These are phyloP conservation scores for Saccharomyces pastorianus DNA, from an alignment of 1,139 yeast species.

Conservation along the genomic window DNA sequence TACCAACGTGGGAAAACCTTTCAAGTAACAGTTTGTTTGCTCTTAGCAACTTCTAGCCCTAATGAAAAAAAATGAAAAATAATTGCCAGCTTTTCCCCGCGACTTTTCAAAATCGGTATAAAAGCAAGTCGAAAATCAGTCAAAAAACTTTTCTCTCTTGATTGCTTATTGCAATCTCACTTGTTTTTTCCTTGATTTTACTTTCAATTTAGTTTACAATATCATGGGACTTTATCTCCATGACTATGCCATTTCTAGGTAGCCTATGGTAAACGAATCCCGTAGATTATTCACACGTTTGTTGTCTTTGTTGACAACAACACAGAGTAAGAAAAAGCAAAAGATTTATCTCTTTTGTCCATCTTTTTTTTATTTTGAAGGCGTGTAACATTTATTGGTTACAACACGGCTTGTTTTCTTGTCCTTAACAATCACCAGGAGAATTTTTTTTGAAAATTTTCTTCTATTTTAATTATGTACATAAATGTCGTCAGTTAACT, in stretches of 20 bases:
- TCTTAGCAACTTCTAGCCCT: neutral
- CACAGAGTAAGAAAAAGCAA: slow-evolving; percentile 23
- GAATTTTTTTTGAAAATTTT: neutral
- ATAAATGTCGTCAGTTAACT: slow-evolving; percentile 1
- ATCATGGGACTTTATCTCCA: slow-evolving; percentile 30
- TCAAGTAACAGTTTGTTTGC: neutral
- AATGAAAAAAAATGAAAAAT: neutral
- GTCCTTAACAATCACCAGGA: neutral
- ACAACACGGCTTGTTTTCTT: neutral
- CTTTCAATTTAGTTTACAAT: neutral
- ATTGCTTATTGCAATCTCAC: neutral
- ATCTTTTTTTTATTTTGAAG: slow-evolving; percentile 29
- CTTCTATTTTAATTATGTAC: neutral
- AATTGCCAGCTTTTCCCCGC: neutral
- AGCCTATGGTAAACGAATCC: slow-evolving; percentile 33
- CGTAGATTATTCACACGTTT: slow-evolving; percentile 21
- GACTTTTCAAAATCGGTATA: neutral
- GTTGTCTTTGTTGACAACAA: slow-evolving; percentile 8
- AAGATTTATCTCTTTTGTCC: slow-evolving; percentile 6
- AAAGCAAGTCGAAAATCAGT: neutral
- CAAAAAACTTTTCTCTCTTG: neutral
- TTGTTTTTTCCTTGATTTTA: neutral
- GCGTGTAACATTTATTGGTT: slow-evolving; percentile 23
- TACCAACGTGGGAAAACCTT: neutral
- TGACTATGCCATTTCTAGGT: slow-evolving; percentile 27